Base-by-base conservation (phyloP, 1,139 yeast genomes). In the Hansenula sp. region DNA sequence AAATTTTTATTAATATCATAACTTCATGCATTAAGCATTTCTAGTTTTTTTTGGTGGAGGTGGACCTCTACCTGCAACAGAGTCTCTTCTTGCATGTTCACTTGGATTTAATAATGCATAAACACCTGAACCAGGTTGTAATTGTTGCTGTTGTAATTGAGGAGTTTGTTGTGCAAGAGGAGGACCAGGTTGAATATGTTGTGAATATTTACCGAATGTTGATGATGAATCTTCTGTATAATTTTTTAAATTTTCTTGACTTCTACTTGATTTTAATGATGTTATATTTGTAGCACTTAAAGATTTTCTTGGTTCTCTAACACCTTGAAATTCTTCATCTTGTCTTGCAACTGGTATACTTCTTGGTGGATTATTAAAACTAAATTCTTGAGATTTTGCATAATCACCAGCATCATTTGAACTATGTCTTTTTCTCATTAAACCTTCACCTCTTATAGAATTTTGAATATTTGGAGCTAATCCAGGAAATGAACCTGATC, bases 331-430 rank as follows among this genome's bases (percentile, higher is more conserved):
- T n/a, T 18, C 27, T 7, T 32, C 41, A 6, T 26, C 26, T 12
- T 20, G 27, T 24, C 34, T 32, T 12, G 16, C 16, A 26, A 36
- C 17, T 19, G 65, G 65, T 7, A 59, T 44, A 30, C 62, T 57
- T 38, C 64, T 48, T 26, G 65, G 64, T 17, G 62, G 64, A 32
- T 56, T 54, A 34, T 39, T 48, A 27, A 54, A 39, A 4, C 50
- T 45, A 18, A 20, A 16, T 17, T 33, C 40, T 32, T 52, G 54
- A 36, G 45, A 33, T 24, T 36, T 34, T 28, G 46, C 19, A 14
- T 35, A 10, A 3, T 47, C 50, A 12, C 39, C 20, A 3, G 41
- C 51, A 36, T 53, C 59, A 34, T 48, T 52, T 1, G 60, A 53
- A 18, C 46, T 46, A 33, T 53, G 56, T 40, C 61, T 44, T 40